phyloP scores from a whole-genome alignment of 1,139 yeast species.

The Debaryomyces robertsiae region DNA sequence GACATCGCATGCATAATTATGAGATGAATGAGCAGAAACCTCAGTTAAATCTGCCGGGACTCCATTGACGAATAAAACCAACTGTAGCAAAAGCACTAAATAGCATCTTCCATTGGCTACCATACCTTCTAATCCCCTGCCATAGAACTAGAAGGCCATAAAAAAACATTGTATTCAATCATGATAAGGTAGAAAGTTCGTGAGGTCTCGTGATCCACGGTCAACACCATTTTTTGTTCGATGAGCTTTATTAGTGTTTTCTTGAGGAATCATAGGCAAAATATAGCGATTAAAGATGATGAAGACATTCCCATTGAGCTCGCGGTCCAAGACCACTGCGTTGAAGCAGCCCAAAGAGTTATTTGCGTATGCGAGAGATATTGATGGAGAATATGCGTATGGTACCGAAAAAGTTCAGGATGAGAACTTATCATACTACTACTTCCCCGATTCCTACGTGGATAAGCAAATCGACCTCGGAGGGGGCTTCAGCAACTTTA shows the following conservation, averaged over 20 bases:
- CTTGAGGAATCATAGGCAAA: too few species aligned
- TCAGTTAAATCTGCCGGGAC: not conserved
- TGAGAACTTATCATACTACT: slow-evolving; percentile 59
- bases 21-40: not conserved
- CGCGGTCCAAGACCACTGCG: slow-evolving; percentile 55
- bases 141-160: too few species aligned
- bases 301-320: slow-evolving; percentile 45
- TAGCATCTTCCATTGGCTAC: not conserved
- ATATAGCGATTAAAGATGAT: slow-evolving; percentile 18
- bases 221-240: slow-evolving; percentile 6
- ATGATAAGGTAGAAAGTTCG: too few species aligned
- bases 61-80: not conserved
- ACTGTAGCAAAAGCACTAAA: not conserved
- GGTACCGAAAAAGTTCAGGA: slow-evolving; percentile 51
- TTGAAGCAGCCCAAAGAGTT: slow-evolving; percentile 78
- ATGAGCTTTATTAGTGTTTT: slow-evolving; percentile 1
- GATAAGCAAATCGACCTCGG: slow-evolving; percentile 59
- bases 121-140: slow-evolving; percentile 2
- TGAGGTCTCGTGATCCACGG: slow-evolving; percentile 6
- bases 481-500: slow-evolving; percentile 63
- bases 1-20: not conserved
- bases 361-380: slow-evolving; percentile 57
- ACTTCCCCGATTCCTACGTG: slow-evolving; percentile 70
- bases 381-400: slow-evolving; percentile 45
- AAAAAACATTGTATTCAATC: too few species aligned